A percentile compares a stretch with the other conserved stretches of the same genome.
phyloP scores from a whole-genome alignment of 1,139 yeast species.

The Entelexis sorbosivorans region DNA sequence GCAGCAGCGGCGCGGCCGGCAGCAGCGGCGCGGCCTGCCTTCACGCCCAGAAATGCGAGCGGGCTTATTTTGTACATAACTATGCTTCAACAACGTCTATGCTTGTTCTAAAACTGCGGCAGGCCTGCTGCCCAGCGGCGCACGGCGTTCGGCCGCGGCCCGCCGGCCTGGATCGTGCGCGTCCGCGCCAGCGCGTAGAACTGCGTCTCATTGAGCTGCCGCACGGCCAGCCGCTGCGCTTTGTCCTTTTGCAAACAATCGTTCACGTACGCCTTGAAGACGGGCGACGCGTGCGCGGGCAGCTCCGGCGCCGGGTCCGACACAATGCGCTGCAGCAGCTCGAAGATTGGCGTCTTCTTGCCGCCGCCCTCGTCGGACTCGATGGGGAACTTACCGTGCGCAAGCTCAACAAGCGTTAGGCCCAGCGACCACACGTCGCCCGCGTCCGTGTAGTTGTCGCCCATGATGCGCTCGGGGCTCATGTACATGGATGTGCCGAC shows the following conservation, averaged over 20 bases:
- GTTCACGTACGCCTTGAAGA: slow-evolving; percentile 53
- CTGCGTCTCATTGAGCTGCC: slow-evolving; percentile 42
- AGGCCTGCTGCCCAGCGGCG: slow-evolving; percentile 20
- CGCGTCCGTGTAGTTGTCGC: slow-evolving; percentile 80
- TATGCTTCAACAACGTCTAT: not conserved
- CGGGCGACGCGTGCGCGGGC: slow-evolving; percentile 36
- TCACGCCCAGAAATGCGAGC: too few relatives aligned
- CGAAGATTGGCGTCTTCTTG: slow-evolving; percentile 50
- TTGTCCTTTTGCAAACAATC: slow-evolving; percentile 58
- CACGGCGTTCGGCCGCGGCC: slow-evolving; percentile 9
- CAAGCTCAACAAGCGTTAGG: slow-evolving; percentile 73
- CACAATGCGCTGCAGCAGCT: slow-evolving; percentile 79
- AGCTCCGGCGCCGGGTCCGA: slow-evolving; percentile 83
- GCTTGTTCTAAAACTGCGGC: slow-evolving; percentile 11
- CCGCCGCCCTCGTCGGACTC: slow-evolving; percentile 29
- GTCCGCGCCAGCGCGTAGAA: slow-evolving; percentile 31
- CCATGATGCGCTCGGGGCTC: slow-evolving; percentile 97
- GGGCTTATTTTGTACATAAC: not conserved
- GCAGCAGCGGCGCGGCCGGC: too few relatives aligned
- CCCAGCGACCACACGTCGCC: slow-evolving; percentile 98
- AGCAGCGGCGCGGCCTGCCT: too few relatives aligned
- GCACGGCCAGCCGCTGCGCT: slow-evolving; percentile 49
- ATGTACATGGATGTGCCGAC: slow-evolving; percentile 95
- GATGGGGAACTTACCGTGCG: slow-evolving; percentile 67
- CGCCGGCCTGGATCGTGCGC: slow-evolving; percentile 7